Evolutionary conservation across 331 rosid species (phyloP).

Genomic region (Rhamnella rubrinervis): DNA sequence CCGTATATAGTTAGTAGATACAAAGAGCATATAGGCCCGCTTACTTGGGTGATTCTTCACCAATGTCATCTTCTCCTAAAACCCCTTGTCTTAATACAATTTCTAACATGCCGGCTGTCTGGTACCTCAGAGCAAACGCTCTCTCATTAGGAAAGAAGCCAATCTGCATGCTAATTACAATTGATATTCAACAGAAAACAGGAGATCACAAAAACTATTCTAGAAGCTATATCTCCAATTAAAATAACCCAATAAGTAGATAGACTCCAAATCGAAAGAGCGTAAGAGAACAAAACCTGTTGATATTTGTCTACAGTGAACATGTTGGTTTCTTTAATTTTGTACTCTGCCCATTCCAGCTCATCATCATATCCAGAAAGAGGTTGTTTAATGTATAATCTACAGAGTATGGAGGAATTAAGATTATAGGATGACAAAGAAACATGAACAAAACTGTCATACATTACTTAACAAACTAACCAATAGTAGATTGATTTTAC

Average conservation of each 20-base stretch:
- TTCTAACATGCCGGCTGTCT: slow-evolving; percentile 94
- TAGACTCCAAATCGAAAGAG: slow-evolving; percentile 6
- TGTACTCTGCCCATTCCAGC: slow-evolving; percentile 90
- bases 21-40: slow-evolving; percentile 21
- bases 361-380: slow-evolving; percentile 49
- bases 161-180: slow-evolving; percentile 85
- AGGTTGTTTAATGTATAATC: slow-evolving; percentile 76
- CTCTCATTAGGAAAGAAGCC: slow-evolving; percentile 82
- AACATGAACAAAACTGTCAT: not conserved
- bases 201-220: slow-evolving; percentile 28
- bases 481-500: no score
- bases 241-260: not conserved
- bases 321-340: slow-evolving; percentile 90
- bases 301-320: slow-evolving; percentile 91
- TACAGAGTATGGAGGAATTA: slow-evolving; percentile 30
- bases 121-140: slow-evolving; percentile 93
- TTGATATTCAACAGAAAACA: slow-evolving; percentile 59
- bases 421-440: not conserved
- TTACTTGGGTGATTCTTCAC: slow-evolving; percentile 91
- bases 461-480: no score
- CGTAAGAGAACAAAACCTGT: slow-evolving; percentile 60
- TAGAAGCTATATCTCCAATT: not conserved
- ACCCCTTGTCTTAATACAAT: slow-evolving; percentile 81
- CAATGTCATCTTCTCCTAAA: slow-evolving; percentile 93
- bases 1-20: no score